Evolutionary conservation across 345 rosid species (phyloP), one percentile per base, ranked within the genome.

Genomic region (Nephelium lappaceum): DNA sequence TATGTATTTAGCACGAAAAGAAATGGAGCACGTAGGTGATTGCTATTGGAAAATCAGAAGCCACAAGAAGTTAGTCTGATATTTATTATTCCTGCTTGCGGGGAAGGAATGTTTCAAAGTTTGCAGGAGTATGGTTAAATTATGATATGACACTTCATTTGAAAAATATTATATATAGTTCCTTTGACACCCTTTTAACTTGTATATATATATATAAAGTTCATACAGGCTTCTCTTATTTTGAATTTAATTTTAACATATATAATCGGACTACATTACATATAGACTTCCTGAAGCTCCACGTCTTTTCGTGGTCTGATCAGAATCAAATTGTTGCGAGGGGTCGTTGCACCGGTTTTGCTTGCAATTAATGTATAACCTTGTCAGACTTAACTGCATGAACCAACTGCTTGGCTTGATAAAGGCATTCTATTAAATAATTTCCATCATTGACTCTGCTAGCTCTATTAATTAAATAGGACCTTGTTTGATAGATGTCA

Each of bases 91-190:
- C 21, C 41, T 42, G 31, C 21, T 62, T 55, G 77, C 49, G 77
- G 77, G 70, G 73, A 75, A 43, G 24, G 43, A 27, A 45, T 73
- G 75, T 69, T 61, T 62, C 21, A 39, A 4, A 58, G 61, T 14
- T 47, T 47, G 23, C 3, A 31, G 72, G 63, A 64, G 31, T 27
- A 62, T 27, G 21, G 19, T 39, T 71, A 64, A 58, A 71, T 31
- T 23, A 57, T 47, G 74, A 58, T 61, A 11, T 1, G 67, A 73
- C 55, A 14, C 19, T 31, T 27, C 31, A 27, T 27, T 27, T 27
- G 31, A 27, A 27, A 27, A 27, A 27, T 27, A 27, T 27, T 0
- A 27, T 27, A 27, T 27, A 27, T 27, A 27, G 31, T 41, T 7
- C 43, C 0, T 7, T 41, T 41, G 6, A 41, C 43, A 41, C 43